Conservation (phyloP, 1,284 basidiomycete species). For the Ganoderma leucocontextum region DNA sequence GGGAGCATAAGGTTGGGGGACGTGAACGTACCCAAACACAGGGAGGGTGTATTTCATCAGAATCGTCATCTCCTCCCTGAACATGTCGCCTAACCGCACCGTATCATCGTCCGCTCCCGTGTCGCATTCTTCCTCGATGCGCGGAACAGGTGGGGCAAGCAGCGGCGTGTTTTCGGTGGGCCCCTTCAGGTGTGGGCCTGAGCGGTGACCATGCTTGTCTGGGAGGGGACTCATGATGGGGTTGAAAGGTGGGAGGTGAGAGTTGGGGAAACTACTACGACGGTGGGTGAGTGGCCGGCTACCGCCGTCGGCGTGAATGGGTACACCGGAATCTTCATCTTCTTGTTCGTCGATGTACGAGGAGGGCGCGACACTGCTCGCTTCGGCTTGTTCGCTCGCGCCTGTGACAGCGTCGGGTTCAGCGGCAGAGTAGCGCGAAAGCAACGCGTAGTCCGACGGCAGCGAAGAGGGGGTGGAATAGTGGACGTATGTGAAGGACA, state of each 20-base stretch:
- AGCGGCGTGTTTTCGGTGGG: conserved; percentile 60
- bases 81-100: conserved; percentile 45
- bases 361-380: conserved; percentile 21
- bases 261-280: conserved; percentile 45
- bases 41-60: conserved; percentile 73
- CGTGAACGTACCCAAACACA: conserved; percentile 62
- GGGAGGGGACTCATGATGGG: conserved; percentile 44
- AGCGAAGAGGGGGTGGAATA: conserved; percentile 59
- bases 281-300: conserved; percentile 26
- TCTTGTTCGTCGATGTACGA: conserved; percentile 24
- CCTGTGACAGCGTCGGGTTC: conserved; percentile 13
- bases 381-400: conserved; percentile 13
- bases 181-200: conserved; percentile 36
- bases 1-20: neutral
- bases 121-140: conserved; percentile 50
- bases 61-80: conserved; percentile 67
- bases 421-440: conserved; percentile 57
- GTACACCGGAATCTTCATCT: conserved; percentile 28
- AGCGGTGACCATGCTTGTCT: conserved; percentile 39
- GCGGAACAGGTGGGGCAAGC: conserved; percentile 55
- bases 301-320: conserved; percentile 15
- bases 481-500: conserved; percentile 60
- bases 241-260: conserved; percentile 43
- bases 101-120: conserved; percentile 44
- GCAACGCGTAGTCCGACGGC: conserved; percentile 68